Conservation (phyloP, 305 asterid species). For the Ajuga reptans region DNA sequence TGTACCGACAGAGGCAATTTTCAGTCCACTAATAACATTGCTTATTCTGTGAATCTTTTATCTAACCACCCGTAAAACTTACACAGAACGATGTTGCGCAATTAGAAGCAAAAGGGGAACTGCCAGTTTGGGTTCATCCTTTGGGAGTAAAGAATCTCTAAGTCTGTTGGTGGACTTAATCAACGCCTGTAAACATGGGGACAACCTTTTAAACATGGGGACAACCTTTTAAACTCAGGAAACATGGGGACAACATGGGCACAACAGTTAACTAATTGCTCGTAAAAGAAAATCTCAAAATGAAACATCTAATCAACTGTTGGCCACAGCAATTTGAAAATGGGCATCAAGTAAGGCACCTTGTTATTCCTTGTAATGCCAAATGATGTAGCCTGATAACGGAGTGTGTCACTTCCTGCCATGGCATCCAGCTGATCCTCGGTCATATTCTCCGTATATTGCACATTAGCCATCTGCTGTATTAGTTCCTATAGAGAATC, state of each 20-base stretch:
- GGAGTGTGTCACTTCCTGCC: constrained; percentile 99
- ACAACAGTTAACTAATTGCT: not conserved
- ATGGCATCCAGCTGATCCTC: constrained; percentile 98
- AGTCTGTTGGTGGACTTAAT: constrained; percentile 90
- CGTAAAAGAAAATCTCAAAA: too few species aligned
- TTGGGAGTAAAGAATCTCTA: constrained; percentile 84
- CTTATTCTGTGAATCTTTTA: not conserved
- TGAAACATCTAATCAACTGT: too few species aligned
- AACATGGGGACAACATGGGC: constrained; percentile 4
- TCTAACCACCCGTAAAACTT: constrained; percentile 28
- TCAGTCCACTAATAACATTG: not conserved
- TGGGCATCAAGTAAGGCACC: constrained; percentile 34
- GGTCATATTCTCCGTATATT: constrained; percentile 97
- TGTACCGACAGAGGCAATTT: not conserved
- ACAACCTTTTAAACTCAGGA: constrained; percentile 13
- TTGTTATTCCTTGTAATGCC: constrained; percentile 89
- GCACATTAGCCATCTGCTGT: constrained; percentile 99
- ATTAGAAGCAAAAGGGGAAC: constrained; percentile 89
- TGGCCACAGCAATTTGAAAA: not conserved
- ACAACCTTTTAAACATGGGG: constrained; percentile 3
- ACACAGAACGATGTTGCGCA: constrained; percentile 96
- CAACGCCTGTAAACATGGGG: constrained; percentile 60
- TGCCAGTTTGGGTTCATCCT: constrained; percentile 92
- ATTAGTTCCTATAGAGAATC: constrained; percentile 67
- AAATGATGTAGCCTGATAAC: constrained; percentile 96